Evolutionary conservation across 1,284 basidiomycete genomes (phyloP), one percentile per base, ranked within the genome.

Genomic region (Sphagnurus paluster): DNA sequence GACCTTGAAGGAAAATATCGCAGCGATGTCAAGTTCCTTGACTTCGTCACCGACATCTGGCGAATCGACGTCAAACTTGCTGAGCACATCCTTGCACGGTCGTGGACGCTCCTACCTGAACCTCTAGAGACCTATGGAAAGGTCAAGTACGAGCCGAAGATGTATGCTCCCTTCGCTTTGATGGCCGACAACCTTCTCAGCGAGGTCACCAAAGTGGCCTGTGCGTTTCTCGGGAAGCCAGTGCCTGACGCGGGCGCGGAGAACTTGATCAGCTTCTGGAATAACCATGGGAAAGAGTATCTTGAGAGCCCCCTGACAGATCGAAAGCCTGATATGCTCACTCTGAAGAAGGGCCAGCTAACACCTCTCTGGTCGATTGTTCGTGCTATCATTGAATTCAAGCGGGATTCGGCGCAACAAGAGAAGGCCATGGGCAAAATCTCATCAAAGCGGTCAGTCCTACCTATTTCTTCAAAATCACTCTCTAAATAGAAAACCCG

Each of bases 271-370:
- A 8, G 4, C n/a, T 42, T 42, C 26, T 42, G 40, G 40, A 42
- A 26, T 16, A 23, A 11, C 3, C 5, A 5, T 8, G 40, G 40
- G 2, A 8, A 16, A 20, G 1, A 33, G n/a, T 9, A 19, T 21
- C 13, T 34, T 23, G n/a, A 23, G 7, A 39, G 38, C 13, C 9
- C 3, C 3, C 10, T 33, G 4, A n/a, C 25, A 16, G 13, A 24
- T 5, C 19, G 40, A 3, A 42, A 26, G 17, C 40, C 40, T 3
- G 40, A 42, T 21, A 42, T 42, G 40, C 40, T 42, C 19, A 11
- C 40, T 14, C 8, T 42, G 4, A 14, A 24, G 5, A 19, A 16
- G 33, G 14, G 20, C n/a, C n/a, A 5, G 13, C 11, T 5, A 3
- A 2, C 19, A n/a, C 30, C 40, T 17, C 13, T 19, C 4, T 42